These are phyloP conservation scores for Rhizophagus sp. DNA, from an alignment of 192 early-diverging fungal genomes.

Conservation along the genomic window DNA sequence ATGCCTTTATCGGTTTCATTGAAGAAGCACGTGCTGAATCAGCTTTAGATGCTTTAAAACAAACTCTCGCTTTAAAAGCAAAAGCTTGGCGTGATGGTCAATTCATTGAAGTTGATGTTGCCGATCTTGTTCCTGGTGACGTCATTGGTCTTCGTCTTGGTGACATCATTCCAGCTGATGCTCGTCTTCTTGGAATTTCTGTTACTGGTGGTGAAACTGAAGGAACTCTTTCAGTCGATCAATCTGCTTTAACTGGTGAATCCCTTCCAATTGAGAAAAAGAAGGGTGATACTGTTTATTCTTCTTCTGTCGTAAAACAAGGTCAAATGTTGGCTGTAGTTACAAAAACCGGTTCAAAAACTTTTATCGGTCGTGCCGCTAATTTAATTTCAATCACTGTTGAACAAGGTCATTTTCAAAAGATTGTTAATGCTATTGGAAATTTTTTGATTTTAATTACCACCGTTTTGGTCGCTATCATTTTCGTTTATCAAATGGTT, in stretches of 20 bases:
- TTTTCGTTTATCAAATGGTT: conserved; percentile 73
- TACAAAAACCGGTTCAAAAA: conserved; percentile 88
- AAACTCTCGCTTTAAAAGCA: conserved; percentile 88
- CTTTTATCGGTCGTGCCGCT: conserved; percentile 95
- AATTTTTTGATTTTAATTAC: conserved; percentile 91
- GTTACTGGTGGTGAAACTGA: conserved; percentile 79
- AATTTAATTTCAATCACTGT: conserved; percentile 89
- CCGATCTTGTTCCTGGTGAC: conserved; percentile 87
- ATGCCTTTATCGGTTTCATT: conserved; percentile 90
- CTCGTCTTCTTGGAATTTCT: conserved; percentile 74
- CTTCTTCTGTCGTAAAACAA: conserved; percentile 93
- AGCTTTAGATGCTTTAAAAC: conserved; percentile 91
- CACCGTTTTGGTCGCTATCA: conserved; percentile 72
- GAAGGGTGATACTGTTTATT: conserved; percentile 83
- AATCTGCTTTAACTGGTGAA: conserved; percentile 93
- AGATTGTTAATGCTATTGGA: conserved; percentile 90
- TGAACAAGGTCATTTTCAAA: conserved; percentile 97
- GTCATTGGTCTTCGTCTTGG: conserved; percentile 89
- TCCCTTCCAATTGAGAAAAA: conserved; percentile 87
- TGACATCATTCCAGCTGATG: conserved; percentile 94
- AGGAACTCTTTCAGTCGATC: conserved; percentile 82
- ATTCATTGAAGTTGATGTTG: conserved; percentile 72
- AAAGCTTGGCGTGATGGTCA: conserved; percentile 78
- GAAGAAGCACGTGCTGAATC: conserved; percentile 94
- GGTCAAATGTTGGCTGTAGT: conserved; percentile 93